Conservation (phyloP, 2,329 filamentous ascomycete species). For the Albifimbria verrucaria region DNA sequence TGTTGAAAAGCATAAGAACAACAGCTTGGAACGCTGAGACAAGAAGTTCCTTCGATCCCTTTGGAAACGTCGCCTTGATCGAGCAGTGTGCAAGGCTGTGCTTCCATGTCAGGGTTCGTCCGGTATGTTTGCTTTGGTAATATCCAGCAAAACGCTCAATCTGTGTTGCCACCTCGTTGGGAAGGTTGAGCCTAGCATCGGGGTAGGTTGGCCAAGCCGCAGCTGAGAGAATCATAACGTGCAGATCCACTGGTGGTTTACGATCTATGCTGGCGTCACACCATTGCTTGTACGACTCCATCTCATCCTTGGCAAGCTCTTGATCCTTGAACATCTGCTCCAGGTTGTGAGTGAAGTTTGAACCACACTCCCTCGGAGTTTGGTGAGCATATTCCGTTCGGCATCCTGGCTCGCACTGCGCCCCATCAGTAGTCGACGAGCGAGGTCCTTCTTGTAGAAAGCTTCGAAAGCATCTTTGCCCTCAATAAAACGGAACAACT, state of each 20-base stretch:
- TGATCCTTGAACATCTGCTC: conserved; percentile 99
- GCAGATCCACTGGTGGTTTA: conserved; percentile 57
- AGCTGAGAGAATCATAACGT: conserved; percentile 86
- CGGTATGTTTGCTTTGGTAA: conserved; percentile 87
- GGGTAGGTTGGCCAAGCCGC: conserved; percentile 92
- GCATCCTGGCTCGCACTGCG: conserved; percentile 92
- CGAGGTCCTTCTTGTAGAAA: conserved; percentile 98
- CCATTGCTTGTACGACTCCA: conserved; percentile 78
- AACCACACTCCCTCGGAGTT: conserved; percentile 92
- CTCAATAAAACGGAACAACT: conserved; percentile 94
- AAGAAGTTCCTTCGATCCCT: conserved; percentile 80
- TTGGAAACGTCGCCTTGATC: conserved; percentile 75
- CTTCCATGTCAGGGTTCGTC: conserved; percentile 85
- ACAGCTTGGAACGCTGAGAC: conserved; percentile 92
- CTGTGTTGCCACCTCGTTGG: conserved; percentile 69
- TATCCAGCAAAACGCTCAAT: conserved; percentile 79
- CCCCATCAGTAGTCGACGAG: conserved; percentile 83
- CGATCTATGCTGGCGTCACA: conserved; percentile 47
- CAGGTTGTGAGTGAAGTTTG: conserved; percentile 91
- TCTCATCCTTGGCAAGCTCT: conserved; percentile 87
- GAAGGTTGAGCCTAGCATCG: conserved; percentile 69
- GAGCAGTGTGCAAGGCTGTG: conserved; percentile 90
- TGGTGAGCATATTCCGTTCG: conserved; percentile 90
- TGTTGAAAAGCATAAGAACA: conserved; percentile 87
- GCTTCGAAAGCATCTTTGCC: conserved; percentile 98